Evolutionary conservation across 225 moss, liverwort and hornwort genomes (phyloP).

Genomic region (Pseudisothecium myosuroides): DNA sequence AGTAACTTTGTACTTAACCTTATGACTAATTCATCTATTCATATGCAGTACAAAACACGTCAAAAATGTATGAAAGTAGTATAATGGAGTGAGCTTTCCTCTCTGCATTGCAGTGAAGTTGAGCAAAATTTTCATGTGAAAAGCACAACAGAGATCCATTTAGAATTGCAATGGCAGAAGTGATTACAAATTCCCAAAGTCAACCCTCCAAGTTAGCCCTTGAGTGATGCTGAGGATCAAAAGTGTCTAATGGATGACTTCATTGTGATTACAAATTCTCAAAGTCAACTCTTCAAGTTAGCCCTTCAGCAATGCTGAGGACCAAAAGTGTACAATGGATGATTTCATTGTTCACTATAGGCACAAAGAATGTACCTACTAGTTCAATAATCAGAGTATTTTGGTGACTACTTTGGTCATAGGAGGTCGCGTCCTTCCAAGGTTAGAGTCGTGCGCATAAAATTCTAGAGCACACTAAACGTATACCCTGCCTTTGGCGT

Average conservation of each 20-base stretch:
- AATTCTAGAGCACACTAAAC: neutral
- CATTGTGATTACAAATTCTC: too few relatives aligned
- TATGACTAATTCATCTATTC: neutral
- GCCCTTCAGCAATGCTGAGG: too few relatives aligned
- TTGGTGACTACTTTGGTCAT: too few relatives aligned
- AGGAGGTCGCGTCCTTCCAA: too few relatives aligned
- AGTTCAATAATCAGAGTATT: too few relatives aligned
- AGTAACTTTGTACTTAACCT: neutral
- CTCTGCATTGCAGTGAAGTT: neutral
- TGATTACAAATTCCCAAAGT: neutral
- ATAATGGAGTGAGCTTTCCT: neutral
- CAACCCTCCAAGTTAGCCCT: neutral
- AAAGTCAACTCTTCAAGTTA: too few relatives aligned
- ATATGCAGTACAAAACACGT: neutral
- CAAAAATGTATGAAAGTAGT: neutral
- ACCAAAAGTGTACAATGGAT: too few relatives aligned
- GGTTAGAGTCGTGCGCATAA: neutral
- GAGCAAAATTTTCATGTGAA: neutral
- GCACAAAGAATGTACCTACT: too few relatives aligned
- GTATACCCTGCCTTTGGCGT: neutral
- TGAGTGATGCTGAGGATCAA: too few relatives aligned
- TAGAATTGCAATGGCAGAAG: neutral
- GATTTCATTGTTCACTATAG: too few relatives aligned
- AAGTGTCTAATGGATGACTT: too few relatives aligned
- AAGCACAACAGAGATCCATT: neutral